A percentile compares a stretch with the other conserved stretches of the same genome.
phyloP scores from a whole-genome alignment of 2,329 filamentous ascomycete species.

The Cordyceps farinosa region DNA sequence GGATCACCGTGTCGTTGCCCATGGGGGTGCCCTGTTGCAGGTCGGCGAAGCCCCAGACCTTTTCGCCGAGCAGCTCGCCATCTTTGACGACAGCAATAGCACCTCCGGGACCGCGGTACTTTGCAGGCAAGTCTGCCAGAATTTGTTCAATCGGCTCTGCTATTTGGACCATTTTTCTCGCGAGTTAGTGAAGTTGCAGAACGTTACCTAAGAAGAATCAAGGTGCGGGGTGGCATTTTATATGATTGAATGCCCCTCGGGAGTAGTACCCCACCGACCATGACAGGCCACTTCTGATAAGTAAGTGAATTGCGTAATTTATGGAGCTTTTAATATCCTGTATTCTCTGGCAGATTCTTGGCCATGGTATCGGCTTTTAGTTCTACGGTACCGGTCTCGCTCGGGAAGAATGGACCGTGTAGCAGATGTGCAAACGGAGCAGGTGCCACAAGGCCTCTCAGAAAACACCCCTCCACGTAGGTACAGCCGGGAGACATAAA shows the following conservation, averaged over 20 bases:
- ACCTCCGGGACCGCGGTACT: slow-evolving; percentile 38
- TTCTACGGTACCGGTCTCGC: too few relatives aligned
- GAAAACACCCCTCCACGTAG: too few relatives aligned
- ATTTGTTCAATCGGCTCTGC: slow-evolving; percentile 13
- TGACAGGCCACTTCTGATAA: not conserved
- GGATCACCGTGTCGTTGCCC: slow-evolving; percentile 34
- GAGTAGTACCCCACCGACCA: not conserved
- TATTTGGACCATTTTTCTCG: not conserved
- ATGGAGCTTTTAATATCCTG: too few relatives aligned
- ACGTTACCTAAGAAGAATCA: not conserved
- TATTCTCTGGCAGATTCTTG: not conserved
- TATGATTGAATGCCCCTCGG: not conserved
- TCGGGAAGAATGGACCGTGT: too few relatives aligned
- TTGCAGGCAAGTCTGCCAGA: slow-evolving; percentile 14
- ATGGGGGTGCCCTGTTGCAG: slow-evolving; percentile 36
- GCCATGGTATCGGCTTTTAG: not conserved
- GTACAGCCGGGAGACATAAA: too few relatives aligned
- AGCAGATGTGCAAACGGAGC: too few relatives aligned
- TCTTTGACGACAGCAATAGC: slow-evolving; percentile 40
- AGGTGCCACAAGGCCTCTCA: too few relatives aligned
- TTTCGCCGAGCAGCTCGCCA: slow-evolving; percentile 37
- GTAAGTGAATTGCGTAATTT: not conserved
- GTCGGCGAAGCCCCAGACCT: slow-evolving; percentile 42
- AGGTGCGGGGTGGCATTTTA: slow-evolving; percentile 10
- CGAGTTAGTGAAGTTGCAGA: not conserved